Percentiles rank a stretch among this genome's conserved stretches.
These are phyloP conservation scores for Escallonia rubra DNA, from an alignment of 129 eudicot genomes.

Conservation along the genomic window DNA sequence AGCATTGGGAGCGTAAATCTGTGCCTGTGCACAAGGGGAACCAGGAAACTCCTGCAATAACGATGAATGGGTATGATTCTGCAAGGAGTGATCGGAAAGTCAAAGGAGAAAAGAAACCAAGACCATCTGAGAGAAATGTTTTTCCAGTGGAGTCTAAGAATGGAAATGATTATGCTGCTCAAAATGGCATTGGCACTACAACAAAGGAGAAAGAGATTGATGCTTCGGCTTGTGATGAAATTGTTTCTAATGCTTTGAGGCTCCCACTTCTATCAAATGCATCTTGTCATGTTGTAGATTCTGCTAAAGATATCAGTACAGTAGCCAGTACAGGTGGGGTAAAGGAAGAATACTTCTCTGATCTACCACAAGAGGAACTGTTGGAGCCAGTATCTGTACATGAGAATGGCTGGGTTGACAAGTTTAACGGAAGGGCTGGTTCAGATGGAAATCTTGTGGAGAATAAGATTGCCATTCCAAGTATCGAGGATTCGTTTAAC, in stretches of 20 bases:
- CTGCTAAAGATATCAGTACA: constrained; percentile 21
- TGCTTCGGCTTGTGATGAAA: constrained; percentile 48
- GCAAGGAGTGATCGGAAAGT: constrained; percentile 33
- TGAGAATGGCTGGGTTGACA: constrained; percentile 38
- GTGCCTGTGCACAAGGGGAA: constrained; percentile 37
- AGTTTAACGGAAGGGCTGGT: constrained; percentile 28
- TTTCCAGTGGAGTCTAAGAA: constrained; percentile 30
- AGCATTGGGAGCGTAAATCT: constrained; percentile 25
- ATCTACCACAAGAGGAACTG: constrained; percentile 34
- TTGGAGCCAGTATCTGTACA: constrained; percentile 24
- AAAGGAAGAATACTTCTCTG: constrained; percentile 18
- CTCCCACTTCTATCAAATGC: constrained; percentile 62
- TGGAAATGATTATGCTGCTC: constrained; percentile 20
- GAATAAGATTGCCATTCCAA: constrained; percentile 16
- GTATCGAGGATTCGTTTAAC: constrained; percentile 19
- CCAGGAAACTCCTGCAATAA: constrained; percentile 36
- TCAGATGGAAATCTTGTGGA: constrained; percentile 21
- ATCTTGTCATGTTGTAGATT: constrained; percentile 20
- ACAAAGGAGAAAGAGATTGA: constrained; percentile 39
- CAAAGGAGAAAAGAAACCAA: constrained; percentile 34
- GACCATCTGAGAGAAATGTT: constrained; percentile 36
- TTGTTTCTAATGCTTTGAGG: constrained; percentile 55
- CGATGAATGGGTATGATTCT: constrained; percentile 41
- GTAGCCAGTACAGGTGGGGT: constrained; percentile 27
- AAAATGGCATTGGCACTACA: constrained; percentile 2